Percentiles rank a stretch among this genome's conserved stretches.
Evolutionary conservation across 805 yeast species (phyloP).

Genomic region (Metschnikowia koreensis): DNA sequence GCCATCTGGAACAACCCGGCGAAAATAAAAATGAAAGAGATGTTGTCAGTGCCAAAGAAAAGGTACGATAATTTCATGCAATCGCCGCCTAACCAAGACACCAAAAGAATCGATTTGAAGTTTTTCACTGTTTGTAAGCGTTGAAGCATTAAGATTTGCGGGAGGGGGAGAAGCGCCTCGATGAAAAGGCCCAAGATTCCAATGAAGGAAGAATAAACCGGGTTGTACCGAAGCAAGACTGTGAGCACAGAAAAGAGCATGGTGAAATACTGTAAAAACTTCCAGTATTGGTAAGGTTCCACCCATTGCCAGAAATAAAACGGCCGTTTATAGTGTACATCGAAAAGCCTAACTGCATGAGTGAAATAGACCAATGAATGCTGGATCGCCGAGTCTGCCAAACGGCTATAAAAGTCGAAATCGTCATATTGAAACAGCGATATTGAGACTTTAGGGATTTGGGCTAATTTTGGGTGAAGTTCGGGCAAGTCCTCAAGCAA

Average conservation of each 20-base stretch:
- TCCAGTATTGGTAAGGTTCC: constrained; percentile 49
- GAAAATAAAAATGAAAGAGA: constrained; percentile 60
- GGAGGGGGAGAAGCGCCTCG: constrained; percentile 72
- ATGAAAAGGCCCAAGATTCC: constrained; percentile 67
- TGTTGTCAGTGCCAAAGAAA: constrained; percentile 70
- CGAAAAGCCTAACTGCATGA: constrained; percentile 57
- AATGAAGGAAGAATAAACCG: constrained; percentile 46
- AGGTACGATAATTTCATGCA: constrained; percentile 71
- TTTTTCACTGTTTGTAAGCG: constrained; percentile 70
- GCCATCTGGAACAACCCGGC: constrained; percentile 79
- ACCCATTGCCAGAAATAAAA: constrained; percentile 86
- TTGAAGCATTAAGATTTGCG: constrained; percentile 69
- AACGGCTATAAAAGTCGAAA: constrained; percentile 8
- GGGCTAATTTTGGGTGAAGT: constrained; percentile 27
- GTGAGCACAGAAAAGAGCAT: constrained; percentile 42
- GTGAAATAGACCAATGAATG: constrained; percentile 14
- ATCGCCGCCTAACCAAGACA: constrained; percentile 92
- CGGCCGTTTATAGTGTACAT: constrained; percentile 65
- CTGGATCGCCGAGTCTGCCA: constrained; percentile 7
- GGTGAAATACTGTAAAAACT: constrained; percentile 51
- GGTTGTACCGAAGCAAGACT: constrained; percentile 31
- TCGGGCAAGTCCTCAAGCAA: constrained; percentile 28
- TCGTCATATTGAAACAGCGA: constrained; percentile 12
- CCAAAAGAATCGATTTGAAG: constrained; percentile 68
- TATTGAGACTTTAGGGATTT: constrained; percentile 9